Evolutionary conservation across 768 basidiomycete genomes (phyloP).

Genomic region (Rhodotorula graminis): DNA sequence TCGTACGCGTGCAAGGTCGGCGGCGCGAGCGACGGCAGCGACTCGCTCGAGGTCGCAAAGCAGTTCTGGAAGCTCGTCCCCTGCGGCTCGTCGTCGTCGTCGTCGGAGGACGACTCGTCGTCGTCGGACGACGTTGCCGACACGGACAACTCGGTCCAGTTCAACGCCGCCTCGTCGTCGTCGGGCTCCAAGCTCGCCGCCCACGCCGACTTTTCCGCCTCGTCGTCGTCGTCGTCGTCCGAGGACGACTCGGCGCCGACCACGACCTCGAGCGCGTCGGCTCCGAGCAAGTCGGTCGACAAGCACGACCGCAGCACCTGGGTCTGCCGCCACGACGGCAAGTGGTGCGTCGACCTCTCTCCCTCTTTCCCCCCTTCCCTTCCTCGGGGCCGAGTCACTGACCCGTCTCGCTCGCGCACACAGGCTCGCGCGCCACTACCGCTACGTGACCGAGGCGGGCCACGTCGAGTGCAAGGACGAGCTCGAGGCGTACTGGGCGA

Average conservation of each 20-base stretch:
- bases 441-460: slow-evolving; percentile 1
- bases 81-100: slow-evolving; percentile 12
- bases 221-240: background rate
- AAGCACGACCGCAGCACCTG: slow-evolving; percentile 22
- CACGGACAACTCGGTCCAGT: background rate
- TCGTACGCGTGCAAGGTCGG: slow-evolving; percentile 35
- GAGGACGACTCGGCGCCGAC: background rate
- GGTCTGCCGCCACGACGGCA: slow-evolving; percentile 16
- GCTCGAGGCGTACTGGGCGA: slow-evolving; percentile 4
- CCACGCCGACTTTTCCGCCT: background rate
- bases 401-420: background rate
- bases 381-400: background rate
- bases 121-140: background rate
- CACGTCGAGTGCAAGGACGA: slow-evolving; percentile 27
- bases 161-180: background rate
- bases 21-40: slow-evolving; percentile 5
- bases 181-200: background rate
- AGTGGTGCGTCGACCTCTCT: slow-evolving; percentile 3
- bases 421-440: background rate
- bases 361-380: too few species aligned
- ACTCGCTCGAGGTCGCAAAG: slow-evolving; percentile 29
- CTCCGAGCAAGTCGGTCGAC: slow-evolving; percentile 7
- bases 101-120: background rate
- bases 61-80: slow-evolving; percentile 29
- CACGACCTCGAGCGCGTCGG: background rate